phyloP scores from a whole-genome alignment of 169 alveolate genomes.

The Eimeria falciformis region DNA sequence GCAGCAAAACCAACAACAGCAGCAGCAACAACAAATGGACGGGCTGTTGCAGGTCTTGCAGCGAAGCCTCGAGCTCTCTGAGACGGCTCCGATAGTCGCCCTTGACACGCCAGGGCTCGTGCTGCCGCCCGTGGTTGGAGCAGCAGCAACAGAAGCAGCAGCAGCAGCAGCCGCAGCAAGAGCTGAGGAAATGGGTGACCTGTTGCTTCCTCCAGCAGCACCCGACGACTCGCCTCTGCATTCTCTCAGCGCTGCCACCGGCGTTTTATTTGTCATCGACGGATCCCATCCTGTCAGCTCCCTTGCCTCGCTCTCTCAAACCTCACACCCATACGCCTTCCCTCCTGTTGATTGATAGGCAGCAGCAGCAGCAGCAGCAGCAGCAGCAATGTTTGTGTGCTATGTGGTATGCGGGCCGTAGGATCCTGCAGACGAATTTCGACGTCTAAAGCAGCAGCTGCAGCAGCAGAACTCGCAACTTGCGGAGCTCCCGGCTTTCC shows the following conservation, averaged over 20 bases:
- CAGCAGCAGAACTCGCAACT: conserved; percentile 42
- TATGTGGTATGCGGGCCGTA: neutral
- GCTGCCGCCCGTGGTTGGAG: neutral
- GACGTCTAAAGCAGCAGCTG: conserved; percentile 38
- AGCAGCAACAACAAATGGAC: neutral
- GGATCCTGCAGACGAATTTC: conserved; percentile 51
- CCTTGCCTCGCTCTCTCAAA: neutral
- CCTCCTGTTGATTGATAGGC: too few relatives aligned
- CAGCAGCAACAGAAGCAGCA: conserved; percentile 7
- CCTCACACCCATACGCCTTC: neutral
- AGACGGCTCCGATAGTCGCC: conserved; percentile 55
- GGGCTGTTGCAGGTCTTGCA: neutral
- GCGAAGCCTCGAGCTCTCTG: conserved; percentile 26
- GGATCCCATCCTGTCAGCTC: conserved; percentile 58
- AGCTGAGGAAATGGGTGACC: neutral
- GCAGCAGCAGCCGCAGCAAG: neutral
- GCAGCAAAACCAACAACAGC: neutral
- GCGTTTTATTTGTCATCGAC: conserved; percentile 43
- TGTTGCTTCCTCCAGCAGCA: conserved; percentile 15
- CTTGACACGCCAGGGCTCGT: conserved; percentile 64
- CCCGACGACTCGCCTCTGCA: conserved; percentile 36
- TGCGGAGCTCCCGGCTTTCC: conserved; percentile 37
- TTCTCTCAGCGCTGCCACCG: conserved; percentile 55
- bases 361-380: neutral
- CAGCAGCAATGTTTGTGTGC: neutral